A percentile compares a stretch with the other conserved stretches of the same genome.
Evolutionary conservation across 768 basidiomycete genomes (phyloP).

Genomic region (Suillus sp.): DNA sequence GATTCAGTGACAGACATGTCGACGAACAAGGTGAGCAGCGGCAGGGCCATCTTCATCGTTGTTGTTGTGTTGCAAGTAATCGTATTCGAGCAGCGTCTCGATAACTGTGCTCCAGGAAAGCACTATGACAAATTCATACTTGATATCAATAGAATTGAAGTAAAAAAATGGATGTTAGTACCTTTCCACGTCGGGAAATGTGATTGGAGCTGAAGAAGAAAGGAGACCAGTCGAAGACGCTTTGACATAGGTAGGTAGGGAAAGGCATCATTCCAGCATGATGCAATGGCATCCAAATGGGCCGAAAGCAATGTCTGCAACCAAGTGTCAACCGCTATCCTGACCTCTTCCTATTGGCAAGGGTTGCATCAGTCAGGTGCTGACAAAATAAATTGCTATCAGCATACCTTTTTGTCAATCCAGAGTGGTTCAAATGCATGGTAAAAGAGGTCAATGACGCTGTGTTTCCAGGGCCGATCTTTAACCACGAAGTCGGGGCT

Average conservation of each 20-base stretch:
- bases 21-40: constrained; percentile 44
- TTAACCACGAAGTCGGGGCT: constrained; percentile 63
- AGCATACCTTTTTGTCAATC: constrained; percentile 60
- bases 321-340: constrained; percentile 58
- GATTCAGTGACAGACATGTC: not conserved
- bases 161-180: constrained; percentile 28
- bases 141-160: constrained; percentile 1
- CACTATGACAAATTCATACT: constrained; percentile 40
- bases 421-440: constrained; percentile 64
- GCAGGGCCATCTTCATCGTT: constrained; percentile 42
- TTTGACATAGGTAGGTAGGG: constrained; percentile 56
- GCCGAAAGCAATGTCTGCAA: constrained; percentile 62
- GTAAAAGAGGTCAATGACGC: constrained; percentile 58
- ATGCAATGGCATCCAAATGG: constrained; percentile 64
- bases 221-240: constrained; percentile 57
- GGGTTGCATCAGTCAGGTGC: constrained; percentile 9
- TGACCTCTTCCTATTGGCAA: constrained; percentile 62
- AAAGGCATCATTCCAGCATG: constrained; percentile 68
- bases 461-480: constrained; percentile 68
- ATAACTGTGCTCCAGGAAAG: constrained; percentile 65
- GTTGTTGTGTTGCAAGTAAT: constrained; percentile 43
- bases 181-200: constrained; percentile 72
- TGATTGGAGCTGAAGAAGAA: constrained; percentile 67
- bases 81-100: constrained; percentile 59
- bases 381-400: not conserved